A percentile compares a stretch with the other conserved stretches of the same genome.
phyloP scores from a whole-genome alignment of 2,329 filamentous ascomycete genomes.

The Diaporthe helianthi region DNA sequence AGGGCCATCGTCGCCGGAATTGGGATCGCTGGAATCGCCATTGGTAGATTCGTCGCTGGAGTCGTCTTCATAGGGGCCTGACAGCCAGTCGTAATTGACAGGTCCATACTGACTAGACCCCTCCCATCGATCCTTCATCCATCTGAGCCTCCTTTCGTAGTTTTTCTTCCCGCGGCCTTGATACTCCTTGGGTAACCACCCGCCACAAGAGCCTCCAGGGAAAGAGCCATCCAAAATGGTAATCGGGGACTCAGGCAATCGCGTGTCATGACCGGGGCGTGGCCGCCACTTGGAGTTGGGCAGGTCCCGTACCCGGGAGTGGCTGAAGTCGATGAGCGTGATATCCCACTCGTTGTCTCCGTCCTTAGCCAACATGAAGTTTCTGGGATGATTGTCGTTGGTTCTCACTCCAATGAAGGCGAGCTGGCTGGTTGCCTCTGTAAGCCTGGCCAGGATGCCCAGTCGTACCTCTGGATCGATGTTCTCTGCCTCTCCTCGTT shows the following conservation, averaged over 20 bases:
- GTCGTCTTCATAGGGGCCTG: background rate
- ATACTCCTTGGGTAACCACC: slow-evolving; percentile 4
- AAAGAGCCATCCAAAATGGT: background rate
- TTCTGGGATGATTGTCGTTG: background rate
- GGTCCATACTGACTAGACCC: background rate
- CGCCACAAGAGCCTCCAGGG: background rate
- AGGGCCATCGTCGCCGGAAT: too few species aligned
- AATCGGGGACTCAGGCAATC: background rate
- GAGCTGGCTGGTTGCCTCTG: background rate
- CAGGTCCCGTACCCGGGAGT: background rate
- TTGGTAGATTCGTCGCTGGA: background rate
- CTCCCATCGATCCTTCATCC: background rate
- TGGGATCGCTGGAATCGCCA: background rate
- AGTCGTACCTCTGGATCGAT: background rate
- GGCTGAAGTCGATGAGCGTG: background rate
- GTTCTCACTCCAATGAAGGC: background rate
- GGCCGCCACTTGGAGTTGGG: background rate
- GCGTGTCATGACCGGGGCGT: background rate
- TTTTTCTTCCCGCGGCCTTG: background rate
- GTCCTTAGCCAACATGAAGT: background rate
- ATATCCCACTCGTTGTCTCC: background rate
- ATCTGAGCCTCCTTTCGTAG: background rate
- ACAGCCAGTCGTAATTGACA: background rate
- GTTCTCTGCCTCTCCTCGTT: background rate
- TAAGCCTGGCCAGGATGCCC: background rate